A percentile compares a stretch with the other conserved stretches of the same genome.
phyloP scores from a whole-genome alignment of 2,329 filamentous ascomycete species.

The Diplodia sapinea region DNA sequence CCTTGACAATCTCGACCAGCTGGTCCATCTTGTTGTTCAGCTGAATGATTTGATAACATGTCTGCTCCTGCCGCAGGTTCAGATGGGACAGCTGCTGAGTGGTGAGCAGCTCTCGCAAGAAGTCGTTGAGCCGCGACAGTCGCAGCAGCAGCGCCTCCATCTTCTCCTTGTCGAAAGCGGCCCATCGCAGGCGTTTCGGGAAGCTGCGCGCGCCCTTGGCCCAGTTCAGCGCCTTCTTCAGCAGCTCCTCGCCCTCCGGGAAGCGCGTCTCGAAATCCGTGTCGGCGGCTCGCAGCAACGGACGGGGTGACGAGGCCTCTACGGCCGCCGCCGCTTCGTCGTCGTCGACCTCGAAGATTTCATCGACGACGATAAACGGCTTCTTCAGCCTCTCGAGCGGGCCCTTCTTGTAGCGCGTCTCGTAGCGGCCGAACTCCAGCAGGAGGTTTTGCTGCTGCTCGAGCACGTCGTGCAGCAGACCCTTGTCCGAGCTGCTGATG shows the following conservation, averaged over 20 bases:
- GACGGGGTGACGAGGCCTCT: constrained; percentile 24
- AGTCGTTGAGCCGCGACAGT: constrained; percentile 45
- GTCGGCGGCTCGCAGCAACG: constrained; percentile 33
- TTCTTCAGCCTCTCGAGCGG: constrained; percentile 37
- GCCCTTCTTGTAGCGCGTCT: constrained; percentile 40
- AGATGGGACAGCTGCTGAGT: constrained; percentile 41
- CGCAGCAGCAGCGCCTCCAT: constrained; percentile 43
- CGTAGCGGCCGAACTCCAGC: constrained; percentile 41
- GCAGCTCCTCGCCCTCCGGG: constrained; percentile 38
- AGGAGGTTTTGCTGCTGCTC: constrained; percentile 45
- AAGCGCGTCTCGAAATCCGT: constrained; percentile 40
- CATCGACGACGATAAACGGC: constrained; percentile 42
- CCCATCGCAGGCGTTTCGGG: constrained; percentile 43
- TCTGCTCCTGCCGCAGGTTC: constrained; percentile 41
- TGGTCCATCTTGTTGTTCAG: constrained; percentile 45
- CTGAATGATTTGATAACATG: constrained; percentile 47
- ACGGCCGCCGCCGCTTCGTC: constrained; percentile 27
- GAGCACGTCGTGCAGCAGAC: constrained; percentile 45
- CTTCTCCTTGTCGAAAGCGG: constrained; percentile 41
- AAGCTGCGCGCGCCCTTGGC: constrained; percentile 39
- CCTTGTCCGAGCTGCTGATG: constrained; percentile 43
- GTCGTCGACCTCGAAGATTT: constrained; percentile 33
- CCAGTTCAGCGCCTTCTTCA: constrained; percentile 42
- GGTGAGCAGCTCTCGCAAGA: constrained; percentile 45
- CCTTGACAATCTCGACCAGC: constrained; percentile 45